Base-by-base conservation (phyloP, 169 alveolate genomes). In the Perkinsus olseni region DNA sequence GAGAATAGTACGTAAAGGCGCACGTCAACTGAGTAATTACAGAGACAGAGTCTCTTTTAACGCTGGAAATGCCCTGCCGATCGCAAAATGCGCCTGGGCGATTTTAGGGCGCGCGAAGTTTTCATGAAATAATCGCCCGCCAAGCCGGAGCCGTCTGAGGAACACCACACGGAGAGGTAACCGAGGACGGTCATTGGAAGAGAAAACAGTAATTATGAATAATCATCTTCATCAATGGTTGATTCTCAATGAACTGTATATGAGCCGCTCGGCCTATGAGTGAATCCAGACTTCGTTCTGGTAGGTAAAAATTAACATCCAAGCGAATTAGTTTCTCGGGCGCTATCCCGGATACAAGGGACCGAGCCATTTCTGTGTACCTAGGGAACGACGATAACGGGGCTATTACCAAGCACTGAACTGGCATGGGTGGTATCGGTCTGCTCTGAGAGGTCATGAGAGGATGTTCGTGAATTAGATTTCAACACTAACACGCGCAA, bases 251-350 rank as follows among this genome's bases (percentile, higher is more conserved):
- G 92, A 98, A 98, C 95, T 97, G 98, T 39, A 98, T 97, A 93
- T 98, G 99, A 38, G 99, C 99, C 28, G 99, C 98, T 93, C 99
- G 96, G 11, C 99, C 99, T 36, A 98, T 97, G 94, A 98, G 96
- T 50, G 98, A 95, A 93, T 98, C 99, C 94, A 97, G 93, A 91
- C 95, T 96, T 95, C 97, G 97, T 94, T 97, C 97, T 40, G 97
- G 94, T 38, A 97, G 97, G 91, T 96, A 96, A 93, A 97, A 98
- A 94, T 97, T 96, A 17, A 98, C 98, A 95, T 97, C 98, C 39
- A 98, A 94, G 94, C 99, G 96, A 93, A 96, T 95, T 28, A 98
- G 93, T 31, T 50, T n/a, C 51, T 94, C 95, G 34, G 93, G 95
- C 48, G 38, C 45, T 50, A 94, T 45, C 21, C 91, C 45, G 3